phyloP scores from a whole-genome alignment of 192 early-diverging fungal species.

The Helicostylum pulchrum region DNA sequence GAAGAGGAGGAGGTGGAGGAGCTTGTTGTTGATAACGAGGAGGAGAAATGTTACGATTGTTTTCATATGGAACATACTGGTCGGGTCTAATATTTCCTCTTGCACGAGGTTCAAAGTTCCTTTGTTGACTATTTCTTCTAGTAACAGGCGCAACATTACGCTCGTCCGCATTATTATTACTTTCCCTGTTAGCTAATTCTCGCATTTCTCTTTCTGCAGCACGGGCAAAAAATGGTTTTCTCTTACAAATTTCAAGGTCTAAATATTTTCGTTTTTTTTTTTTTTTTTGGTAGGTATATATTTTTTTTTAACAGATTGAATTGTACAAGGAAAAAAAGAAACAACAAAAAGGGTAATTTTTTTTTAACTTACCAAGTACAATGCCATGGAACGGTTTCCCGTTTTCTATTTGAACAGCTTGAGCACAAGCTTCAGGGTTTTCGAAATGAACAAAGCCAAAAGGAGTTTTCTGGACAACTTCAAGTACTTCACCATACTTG shows the following conservation, averaged over 20 bases:
- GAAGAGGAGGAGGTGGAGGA: neutral
- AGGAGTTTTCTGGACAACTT: constrained; percentile 26
- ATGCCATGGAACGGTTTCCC: constrained; percentile 25
- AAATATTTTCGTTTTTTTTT: neutral
- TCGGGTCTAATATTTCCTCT: neutral
- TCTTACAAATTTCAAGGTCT: constrained; percentile 10
- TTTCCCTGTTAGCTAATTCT: no score
- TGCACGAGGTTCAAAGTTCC: no score
- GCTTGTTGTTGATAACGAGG: no score
- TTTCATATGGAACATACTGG: constrained; percentile 3
- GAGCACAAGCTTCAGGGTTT: constrained; percentile 24
- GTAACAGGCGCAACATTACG: no score
- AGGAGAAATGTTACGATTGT: neutral
- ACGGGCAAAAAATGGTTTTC: constrained; percentile 17
- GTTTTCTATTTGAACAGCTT: constrained; percentile 27
- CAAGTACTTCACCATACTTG: constrained; percentile 32
- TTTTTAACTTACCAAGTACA: constrained; percentile 24
- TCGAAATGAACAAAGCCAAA: constrained; percentile 37
- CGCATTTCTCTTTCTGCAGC: neutral
- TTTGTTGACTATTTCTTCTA: neutral
- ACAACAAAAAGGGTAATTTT: neutral
- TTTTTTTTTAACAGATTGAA: no score
- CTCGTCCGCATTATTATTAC: no score
- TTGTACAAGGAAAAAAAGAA: no score
- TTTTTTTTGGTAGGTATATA: neutral